Percentiles rank a stretch among this genome's conserved stretches.
Conservation (phyloP, 2,329 filamentous ascomycete genomes). For the Sclerotinia spermophila region DNA sequence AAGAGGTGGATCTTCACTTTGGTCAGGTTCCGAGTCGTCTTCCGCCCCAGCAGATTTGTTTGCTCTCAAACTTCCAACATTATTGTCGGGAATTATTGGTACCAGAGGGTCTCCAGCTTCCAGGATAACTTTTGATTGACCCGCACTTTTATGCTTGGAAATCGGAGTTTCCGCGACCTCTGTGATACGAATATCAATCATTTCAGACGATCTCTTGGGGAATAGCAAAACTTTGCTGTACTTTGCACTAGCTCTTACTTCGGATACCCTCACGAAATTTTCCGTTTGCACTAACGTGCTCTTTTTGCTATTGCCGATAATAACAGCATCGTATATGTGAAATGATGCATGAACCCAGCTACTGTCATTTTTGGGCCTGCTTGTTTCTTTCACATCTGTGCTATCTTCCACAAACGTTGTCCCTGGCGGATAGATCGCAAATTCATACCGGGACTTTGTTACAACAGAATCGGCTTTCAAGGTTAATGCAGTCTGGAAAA, state of each 20-base stretch:
- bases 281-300: not conserved
- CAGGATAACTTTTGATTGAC: not conserved
- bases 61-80: not conserved
- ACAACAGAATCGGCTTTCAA: conserved; percentile 21
- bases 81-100: not conserved
- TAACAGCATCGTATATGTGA: not conserved
- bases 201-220: not conserved
- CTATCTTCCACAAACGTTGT: not conserved
- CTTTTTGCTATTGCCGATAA: not conserved
- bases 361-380: not conserved
- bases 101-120: too few species aligned
- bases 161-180: not conserved
- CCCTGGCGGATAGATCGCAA: conserved; percentile 17
- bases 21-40: not conserved
- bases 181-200: not conserved
- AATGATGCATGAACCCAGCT: conserved; percentile 18
- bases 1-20: not conserved
- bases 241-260: not conserved
- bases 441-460: conserved; percentile 20
- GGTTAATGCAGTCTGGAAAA: conserved; percentile 22
- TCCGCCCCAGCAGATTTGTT: not conserved
- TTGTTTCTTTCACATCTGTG: not conserved
- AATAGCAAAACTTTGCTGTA: conserved; percentile 11
- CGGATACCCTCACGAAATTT: not conserved
- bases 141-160: not conserved